A percentile compares a stretch with the other conserved stretches of the same genome.
phyloP scores from a whole-genome alignment of 2,329 filamentous ascomycete species.

The Fusarium sp. region DNA sequence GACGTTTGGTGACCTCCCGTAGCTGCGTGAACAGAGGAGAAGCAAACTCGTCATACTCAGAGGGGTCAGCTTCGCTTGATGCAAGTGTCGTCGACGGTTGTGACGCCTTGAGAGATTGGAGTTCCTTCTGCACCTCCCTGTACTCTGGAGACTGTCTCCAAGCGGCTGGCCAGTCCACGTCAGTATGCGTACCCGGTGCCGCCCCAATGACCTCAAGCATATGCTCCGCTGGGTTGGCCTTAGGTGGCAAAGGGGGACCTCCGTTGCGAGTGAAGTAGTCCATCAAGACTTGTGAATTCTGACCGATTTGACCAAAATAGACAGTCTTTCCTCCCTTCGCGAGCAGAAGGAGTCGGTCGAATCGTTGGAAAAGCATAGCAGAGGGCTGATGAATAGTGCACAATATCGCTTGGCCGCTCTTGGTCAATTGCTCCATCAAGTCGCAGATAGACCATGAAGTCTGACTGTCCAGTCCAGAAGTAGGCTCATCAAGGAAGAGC shows the following conservation, averaged over 20 bases:
- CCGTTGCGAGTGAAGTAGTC: conserved; percentile 72
- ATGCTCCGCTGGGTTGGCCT: conserved; percentile 73
- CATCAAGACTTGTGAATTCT: conserved; percentile 61
- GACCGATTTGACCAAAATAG: conserved; percentile 73
- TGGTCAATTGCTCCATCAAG: conserved; percentile 66
- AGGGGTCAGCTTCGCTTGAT: neutral
- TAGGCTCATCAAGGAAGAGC: conserved; percentile 67
- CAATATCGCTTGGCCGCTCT: conserved; percentile 57
- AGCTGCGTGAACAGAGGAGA: conserved; percentile 43
- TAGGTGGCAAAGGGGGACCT: conserved; percentile 58
- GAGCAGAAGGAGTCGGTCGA: neutral
- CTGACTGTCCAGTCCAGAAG: conserved; percentile 67
- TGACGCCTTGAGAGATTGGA: conserved; percentile 37
- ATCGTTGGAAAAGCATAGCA: conserved; percentile 57
- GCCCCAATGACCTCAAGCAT: conserved; percentile 62
- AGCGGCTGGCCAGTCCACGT: conserved; percentile 49
- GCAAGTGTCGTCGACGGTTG: rapidly evolving
- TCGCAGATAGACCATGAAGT: conserved; percentile 67
- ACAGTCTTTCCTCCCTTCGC: conserved; percentile 57
- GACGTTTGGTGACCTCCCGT: conserved; percentile 47
- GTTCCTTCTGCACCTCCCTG: conserved; percentile 44
- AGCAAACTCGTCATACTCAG: conserved; percentile 43
- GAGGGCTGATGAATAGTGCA: conserved; percentile 19
- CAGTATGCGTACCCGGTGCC: conserved; percentile 59
- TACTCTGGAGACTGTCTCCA: conserved; percentile 50